Evolutionary conservation across 805 yeast species (phyloP), one percentile per base, ranked within the genome.

Genomic region (Lachancea thermotolerans): DNA sequence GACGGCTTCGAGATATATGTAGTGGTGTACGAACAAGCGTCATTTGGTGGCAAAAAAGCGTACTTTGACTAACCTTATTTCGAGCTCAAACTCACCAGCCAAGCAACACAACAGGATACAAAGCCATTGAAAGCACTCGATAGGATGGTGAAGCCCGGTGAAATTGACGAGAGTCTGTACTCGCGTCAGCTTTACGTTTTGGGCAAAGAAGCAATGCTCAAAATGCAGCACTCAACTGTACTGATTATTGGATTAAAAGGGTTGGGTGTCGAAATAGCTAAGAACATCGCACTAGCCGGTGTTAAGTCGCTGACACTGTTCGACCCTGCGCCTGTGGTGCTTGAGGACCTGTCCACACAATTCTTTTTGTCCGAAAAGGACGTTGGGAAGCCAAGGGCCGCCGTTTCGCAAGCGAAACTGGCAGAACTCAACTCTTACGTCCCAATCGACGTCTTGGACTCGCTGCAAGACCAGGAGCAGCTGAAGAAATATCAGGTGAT

Each of bases 201-300:
- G 53, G 99, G 99, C 50, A 89, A 87, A 58, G 99, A 93, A 54
- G 99, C 99, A 42, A 93, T 93, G 99, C 72, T 90, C 57, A 86
- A 88, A 66, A 86, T 93, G 97, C 96, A 90, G 58, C 75, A 78
- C 53, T 89, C 98, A 21, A 88, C 85, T 57, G 96, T 93, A n/a
- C 76, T 93, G 41, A 74, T 93, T 39, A 78, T 90, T 51, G 99
- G 99, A 3, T 71, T 91, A 46, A 82, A 80, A 61, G 99, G 99
- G 39, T 71, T 93, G 39, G 99, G 99, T 59, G 77, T 87, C 36
- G 99, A 93, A 68, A 88, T 93, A 47, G 97, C 99, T 18, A 93
- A 93, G 69, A 93, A 93, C 66, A 88, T 93, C 45, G 95, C 96
- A 0, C 73, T 93, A 33, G 99, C 99, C 2, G 99, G 99, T 59